Percentiles rank a stretch among this genome's conserved stretches.
Conservation (phyloP, 768 basidiomycete genomes). For the Suillus lakei region DNA sequence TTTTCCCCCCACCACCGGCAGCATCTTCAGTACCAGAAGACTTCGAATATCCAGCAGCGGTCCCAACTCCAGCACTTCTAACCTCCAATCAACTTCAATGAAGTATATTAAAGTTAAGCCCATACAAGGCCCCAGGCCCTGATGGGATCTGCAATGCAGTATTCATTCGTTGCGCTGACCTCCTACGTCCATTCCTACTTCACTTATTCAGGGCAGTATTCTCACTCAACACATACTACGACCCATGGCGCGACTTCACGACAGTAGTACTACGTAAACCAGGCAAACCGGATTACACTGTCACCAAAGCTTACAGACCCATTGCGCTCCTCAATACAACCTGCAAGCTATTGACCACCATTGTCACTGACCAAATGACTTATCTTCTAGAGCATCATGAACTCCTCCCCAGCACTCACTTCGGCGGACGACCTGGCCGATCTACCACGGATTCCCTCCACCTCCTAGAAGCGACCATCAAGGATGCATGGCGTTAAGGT, state of each 20-base stretch:
- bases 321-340: slow-evolving; percentile 41
- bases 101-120: slow-evolving; percentile 15
- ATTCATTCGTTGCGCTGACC: slow-evolving; percentile 15
- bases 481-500: slow-evolving; percentile 38
- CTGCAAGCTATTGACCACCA: slow-evolving; percentile 33
- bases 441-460: slow-evolving; percentile 42
- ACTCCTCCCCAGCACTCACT: slow-evolving; percentile 41
- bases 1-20: slow-evolving; percentile 29
- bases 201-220: slow-evolving; percentile 18
- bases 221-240: slow-evolving; percentile 15
- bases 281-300: slow-evolving; percentile 37
- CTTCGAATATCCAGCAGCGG: slow-evolving; percentile 14
- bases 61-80: background rate
- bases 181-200: slow-evolving; percentile 11
- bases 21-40: background rate
- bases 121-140: slow-evolving; percentile 27
- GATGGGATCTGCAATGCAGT: slow-evolving; percentile 35
- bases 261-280: slow-evolving; percentile 42
- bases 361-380: slow-evolving; percentile 29
- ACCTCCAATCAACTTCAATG: slow-evolving; percentile 16
- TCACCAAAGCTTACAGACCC: slow-evolving; percentile 40
- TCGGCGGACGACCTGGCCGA: slow-evolving; percentile 42
- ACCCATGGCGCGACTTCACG: slow-evolving; percentile 28
- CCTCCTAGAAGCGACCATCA: slow-evolving; percentile 37
- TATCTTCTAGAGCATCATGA: slow-evolving; percentile 33